Base-by-base conservation (phyloP, 331 rosid genomes). In the Quercus lobata region DNA sequence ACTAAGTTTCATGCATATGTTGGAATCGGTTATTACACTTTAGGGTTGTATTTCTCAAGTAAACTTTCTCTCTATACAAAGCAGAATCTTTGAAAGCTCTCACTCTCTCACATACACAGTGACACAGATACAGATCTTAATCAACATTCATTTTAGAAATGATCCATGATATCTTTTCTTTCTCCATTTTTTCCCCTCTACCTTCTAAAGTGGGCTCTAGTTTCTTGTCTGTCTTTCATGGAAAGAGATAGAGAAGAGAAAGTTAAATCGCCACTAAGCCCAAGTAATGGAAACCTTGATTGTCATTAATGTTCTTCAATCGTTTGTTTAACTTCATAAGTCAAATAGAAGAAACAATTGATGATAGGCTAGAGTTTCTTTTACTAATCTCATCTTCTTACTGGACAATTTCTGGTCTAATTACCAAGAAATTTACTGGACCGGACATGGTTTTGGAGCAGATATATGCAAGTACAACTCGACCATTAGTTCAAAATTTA, bases 11-110 rank as follows among this genome's bases (percentile, higher is more conserved):
- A 6, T 10, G 19, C 32, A 10, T 53, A 30, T 63, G n/a, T 76
- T 29, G 17, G 2, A 22, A 10, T 35, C 34, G 7, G 21, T 57
- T n/a, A 14, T 15, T 37, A 4, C 78, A 32, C 69, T 61, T 32
- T 72, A 79, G 83, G 83, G 74, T 79, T 60, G 22, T 15, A 12
- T 18, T 7, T 56, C 37, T 56, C 15, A 27, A 73, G 68, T 19
- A 68, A 19, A 68, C 72, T 27, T 3, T 66, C 52, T 68, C 22
- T 30, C 71, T 30, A 63, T 63, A 65, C 44, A 15, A 15, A n/a
- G 21, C 25, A 8, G 14, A 63, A 63, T 63, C 70, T 30, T 60
- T 60, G 66, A 60, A 60, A 22, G 12, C 7, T 60, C 66, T 21
- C 65, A 3, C 62, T 56, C 46, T 58, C 41, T 3, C 72, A 1